Conservation (phyloP, 345 rosid genomes). For the Pugionium dolabratum region DNA sequence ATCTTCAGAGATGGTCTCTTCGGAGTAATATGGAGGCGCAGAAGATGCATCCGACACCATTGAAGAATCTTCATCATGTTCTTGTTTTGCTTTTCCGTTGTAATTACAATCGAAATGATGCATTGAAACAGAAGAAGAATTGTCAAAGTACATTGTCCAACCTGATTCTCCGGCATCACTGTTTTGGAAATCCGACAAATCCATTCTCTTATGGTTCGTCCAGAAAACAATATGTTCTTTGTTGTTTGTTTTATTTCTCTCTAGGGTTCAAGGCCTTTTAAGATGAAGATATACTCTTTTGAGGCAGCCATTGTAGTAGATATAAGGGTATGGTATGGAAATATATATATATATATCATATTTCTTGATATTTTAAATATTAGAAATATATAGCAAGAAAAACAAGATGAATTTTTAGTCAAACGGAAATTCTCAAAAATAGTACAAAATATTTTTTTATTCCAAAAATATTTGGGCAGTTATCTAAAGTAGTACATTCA, state of each 20-base stretch:
- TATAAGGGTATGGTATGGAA: conserved; percentile 22
- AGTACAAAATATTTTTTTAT: too few relatives aligned
- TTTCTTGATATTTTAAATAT: neutral
- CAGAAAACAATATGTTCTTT: neutral
- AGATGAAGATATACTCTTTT: conserved; percentile 27
- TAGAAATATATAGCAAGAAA: too few relatives aligned
- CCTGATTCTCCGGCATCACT: conserved; percentile 80
- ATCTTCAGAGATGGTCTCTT: conserved; percentile 45
- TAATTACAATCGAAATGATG: conserved; percentile 13
- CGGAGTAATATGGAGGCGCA: conserved; percentile 58
- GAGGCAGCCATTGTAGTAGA: conserved; percentile 13
- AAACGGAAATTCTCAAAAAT: too few relatives aligned
- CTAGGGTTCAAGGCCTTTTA: conserved; percentile 32
- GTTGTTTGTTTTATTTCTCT: conserved; percentile 33
- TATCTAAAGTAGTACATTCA: too few relatives aligned
- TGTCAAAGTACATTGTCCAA: conserved; percentile 76
- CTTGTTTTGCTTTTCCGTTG: conserved; percentile 25
- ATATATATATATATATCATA: conserved; percentile 14
- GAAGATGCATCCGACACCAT: conserved; percentile 97
- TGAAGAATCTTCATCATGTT: conserved; percentile 54
- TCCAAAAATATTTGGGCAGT: too few relatives aligned
- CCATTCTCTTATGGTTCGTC: conserved; percentile 38
- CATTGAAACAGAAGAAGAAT: conserved; percentile 45
- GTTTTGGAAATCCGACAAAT: conserved; percentile 56
- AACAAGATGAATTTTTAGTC: neutral